Percentiles rank a stretch among this genome's conserved stretches.
Evolutionary conservation across 2,329 filamentous ascomycete species (phyloP).

Genomic region (Dothideomycetes sp.): DNA sequence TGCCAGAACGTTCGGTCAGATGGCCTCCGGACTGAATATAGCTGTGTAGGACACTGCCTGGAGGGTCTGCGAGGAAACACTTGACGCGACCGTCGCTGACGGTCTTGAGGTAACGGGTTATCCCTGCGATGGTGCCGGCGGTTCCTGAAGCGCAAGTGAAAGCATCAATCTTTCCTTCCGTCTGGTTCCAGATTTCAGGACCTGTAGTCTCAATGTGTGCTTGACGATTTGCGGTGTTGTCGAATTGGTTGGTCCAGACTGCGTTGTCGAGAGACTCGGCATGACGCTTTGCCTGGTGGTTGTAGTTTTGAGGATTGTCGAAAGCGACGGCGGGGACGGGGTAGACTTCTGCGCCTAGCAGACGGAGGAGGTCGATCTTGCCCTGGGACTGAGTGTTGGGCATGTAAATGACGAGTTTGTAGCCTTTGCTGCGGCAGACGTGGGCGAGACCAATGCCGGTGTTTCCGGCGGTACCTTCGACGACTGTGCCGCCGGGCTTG

Average conservation of each 20-base stretch:
- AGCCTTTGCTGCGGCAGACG: constrained; percentile 84
- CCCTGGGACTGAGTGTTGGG: constrained; percentile 96
- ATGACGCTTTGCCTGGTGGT: constrained; percentile 86
- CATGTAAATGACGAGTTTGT: constrained; percentile 98
- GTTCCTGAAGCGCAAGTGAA: constrained; percentile 96
- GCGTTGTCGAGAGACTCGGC: constrained; percentile 80
- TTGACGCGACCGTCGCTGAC: constrained; percentile 69
- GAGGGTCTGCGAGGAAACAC: constrained; percentile 85
- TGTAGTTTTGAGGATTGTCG: constrained; percentile 93
- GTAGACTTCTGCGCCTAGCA: constrained; percentile 90
- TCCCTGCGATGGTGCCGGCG: constrained; percentile 80
- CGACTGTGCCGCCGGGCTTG: constrained; percentile 78
- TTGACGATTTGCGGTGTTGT: constrained; percentile 86
- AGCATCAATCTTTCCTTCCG: constrained; percentile 72
- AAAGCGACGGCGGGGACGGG: constrained; percentile 93
- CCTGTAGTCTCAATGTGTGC: constrained; percentile 96
- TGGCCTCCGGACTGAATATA: constrained; percentile 81
- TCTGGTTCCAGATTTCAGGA: constrained; percentile 95
- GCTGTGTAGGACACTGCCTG: constrained; percentile 83
- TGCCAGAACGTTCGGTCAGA: constrained; percentile 69
- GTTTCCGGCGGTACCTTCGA: constrained; percentile 95
- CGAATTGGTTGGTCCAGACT: constrained; percentile 99
- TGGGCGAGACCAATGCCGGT: constrained; percentile 96
- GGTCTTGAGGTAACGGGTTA: constrained; percentile 82
- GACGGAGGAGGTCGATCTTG: constrained; percentile 85